phyloP scores from a whole-genome alignment of 177 flowering plant species.

The Tripterygium wilfordii region DNA sequence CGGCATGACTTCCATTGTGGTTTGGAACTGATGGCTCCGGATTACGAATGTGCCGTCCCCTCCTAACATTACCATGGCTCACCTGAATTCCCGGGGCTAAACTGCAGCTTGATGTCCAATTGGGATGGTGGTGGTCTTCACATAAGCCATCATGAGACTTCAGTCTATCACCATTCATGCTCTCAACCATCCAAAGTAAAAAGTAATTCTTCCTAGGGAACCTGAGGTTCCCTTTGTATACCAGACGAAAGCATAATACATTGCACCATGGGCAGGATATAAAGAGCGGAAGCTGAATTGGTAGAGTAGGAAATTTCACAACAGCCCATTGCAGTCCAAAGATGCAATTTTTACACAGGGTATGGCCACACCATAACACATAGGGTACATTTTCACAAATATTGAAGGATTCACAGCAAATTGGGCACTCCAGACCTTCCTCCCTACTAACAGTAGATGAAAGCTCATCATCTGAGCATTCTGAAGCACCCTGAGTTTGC shows the following conservation, averaged over 20 bases:
- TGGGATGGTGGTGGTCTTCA: slow-evolving; percentile 14
- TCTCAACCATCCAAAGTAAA: slow-evolving; percentile 63
- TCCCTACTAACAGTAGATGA: slow-evolving; percentile 33
- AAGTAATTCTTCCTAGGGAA: slow-evolving; percentile 58
- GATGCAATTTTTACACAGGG: slow-evolving; percentile 55
- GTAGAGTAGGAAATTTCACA: slow-evolving; percentile 33
- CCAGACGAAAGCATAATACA: slow-evolving; percentile 36
- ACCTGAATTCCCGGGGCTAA: too few species aligned
- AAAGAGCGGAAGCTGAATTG: slow-evolving; percentile 43
- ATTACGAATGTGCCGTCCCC: too few species aligned
- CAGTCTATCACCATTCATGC: slow-evolving; percentile 32
- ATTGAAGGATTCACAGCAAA: slow-evolving; percentile 64
- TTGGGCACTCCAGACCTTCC: slow-evolving; percentile 57
- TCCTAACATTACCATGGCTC: too few species aligned
- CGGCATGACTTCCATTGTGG: too few species aligned
- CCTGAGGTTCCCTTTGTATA: slow-evolving; percentile 44
- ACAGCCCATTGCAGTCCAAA: slow-evolving; percentile 42
- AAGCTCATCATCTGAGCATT: slow-evolving; percentile 35
- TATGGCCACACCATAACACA: slow-evolving; percentile 68
- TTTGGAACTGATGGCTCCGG: too few species aligned
- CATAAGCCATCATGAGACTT: slow-evolving; percentile 7
- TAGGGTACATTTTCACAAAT: too few species aligned
- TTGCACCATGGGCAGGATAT: slow-evolving; percentile 76
- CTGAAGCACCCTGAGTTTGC: slow-evolving; percentile 14
- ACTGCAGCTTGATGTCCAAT: slow-evolving; percentile 12